Conservation (phyloP, 257 asterid species). For the Solanum acaule region DNA sequence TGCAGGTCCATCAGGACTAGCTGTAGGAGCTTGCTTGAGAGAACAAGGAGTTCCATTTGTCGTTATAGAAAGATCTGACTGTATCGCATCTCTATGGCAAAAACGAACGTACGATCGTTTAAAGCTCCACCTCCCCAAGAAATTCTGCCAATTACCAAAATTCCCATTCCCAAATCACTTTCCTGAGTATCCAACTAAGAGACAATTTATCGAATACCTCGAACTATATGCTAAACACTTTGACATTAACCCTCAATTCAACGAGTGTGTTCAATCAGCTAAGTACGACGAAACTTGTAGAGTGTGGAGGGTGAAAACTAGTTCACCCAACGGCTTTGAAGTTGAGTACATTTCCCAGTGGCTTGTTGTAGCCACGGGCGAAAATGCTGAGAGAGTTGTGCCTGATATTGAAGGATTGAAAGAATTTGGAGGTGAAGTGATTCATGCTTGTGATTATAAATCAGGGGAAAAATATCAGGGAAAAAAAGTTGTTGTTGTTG, state of each 20-base stretch:
- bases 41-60: conserved; percentile 65
- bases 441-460: conserved; percentile 73
- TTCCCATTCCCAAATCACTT: conserved; percentile 71
- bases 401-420: conserved; percentile 69
- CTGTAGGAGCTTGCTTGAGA: conserved; percentile 79
- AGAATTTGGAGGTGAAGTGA: conserved; percentile 56
- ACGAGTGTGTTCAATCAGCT: conserved; percentile 65
- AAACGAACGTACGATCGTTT: conserved; percentile 79
- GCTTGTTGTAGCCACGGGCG: conserved; percentile 88
- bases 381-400: conserved; percentile 60
- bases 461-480: conserved; percentile 60
- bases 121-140: conserved; percentile 74
- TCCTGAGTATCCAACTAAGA: conserved; percentile 70
- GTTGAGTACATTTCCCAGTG: conserved; percentile 82
- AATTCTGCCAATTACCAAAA: conserved; percentile 66
- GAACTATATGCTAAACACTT: conserved; percentile 50
- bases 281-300: conserved; percentile 58
- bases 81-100: conserved; percentile 92
- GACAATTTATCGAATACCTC: conserved; percentile 61
- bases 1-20: conserved; percentile 90
- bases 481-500: conserved; percentile 76
- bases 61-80: conserved; percentile 58
- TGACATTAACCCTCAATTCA: conserved; percentile 55
- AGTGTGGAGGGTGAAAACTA: conserved; percentile 61
- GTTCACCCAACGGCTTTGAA: conserved; percentile 21